Conservation (phyloP, 1,139 yeast species). For the Saccharomycopsis hybrid region DNA sequence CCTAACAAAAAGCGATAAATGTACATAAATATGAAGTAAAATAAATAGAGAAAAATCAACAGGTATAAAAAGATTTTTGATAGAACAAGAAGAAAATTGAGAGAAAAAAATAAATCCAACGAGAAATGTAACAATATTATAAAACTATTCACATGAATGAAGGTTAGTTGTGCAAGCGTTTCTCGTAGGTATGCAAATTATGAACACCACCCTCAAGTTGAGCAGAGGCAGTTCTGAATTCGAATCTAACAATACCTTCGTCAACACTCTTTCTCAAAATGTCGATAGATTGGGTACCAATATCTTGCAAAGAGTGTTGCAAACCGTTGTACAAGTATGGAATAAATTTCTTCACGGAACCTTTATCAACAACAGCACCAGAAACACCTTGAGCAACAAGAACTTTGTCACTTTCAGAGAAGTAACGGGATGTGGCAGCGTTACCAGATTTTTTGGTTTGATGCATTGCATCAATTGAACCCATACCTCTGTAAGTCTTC, state of each 20-base stretch:
- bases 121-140: too few species aligned
- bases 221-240: slow-evolving; percentile 97
- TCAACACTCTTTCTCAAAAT: slow-evolving; percentile 62
- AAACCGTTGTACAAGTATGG: slow-evolving; percentile 94
- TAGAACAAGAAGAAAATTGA: too few species aligned
- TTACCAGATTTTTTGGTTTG: slow-evolving; percentile 82
- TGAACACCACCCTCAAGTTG: slow-evolving; percentile 99
- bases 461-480: slow-evolving; percentile 98
- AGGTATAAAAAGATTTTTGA: too few species aligned
- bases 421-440: slow-evolving; percentile 97
- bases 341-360: slow-evolving; percentile 85
- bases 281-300: slow-evolving; percentile 69
- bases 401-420: slow-evolving; percentile 91
- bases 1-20: too few species aligned
- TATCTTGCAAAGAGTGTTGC: slow-evolving; percentile 98
- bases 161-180: slow-evolving; percentile 92
- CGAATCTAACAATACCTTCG: slow-evolving; percentile 77
- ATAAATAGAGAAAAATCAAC: too few species aligned
- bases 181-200: slow-evolving; percentile 94
- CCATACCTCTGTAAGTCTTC: slow-evolving; percentile 99
- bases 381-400: slow-evolving; percentile 99
- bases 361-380: slow-evolving; percentile 95
- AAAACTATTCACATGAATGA: too few species aligned
- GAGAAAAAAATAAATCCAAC: too few species aligned
- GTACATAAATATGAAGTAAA: too few species aligned